A percentile compares a stretch with the other conserved stretches of the same genome.
phyloP scores from a whole-genome alignment of 331 rosid species.

The Spiraea crenata region DNA sequence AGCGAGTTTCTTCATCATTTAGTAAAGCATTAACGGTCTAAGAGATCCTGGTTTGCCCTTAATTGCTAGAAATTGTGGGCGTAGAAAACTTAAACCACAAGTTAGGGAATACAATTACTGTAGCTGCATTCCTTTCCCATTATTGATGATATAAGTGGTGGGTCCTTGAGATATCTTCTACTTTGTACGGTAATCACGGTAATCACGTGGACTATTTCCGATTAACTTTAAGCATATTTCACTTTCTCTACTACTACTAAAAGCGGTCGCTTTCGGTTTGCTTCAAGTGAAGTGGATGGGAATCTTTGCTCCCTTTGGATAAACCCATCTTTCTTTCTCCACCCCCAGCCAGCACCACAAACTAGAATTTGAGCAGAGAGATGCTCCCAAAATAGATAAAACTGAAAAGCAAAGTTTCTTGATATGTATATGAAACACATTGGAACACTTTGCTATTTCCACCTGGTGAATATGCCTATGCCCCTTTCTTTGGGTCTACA shows the following conservation, averaged over 20 bases:
- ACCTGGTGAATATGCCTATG: slow-evolving; percentile 2
- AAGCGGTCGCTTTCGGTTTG: background rate
- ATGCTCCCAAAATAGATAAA: background rate
- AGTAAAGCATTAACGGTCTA: background rate
- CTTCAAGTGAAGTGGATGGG: slow-evolving; percentile 2
- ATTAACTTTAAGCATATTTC: background rate
- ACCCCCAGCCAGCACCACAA: background rate
- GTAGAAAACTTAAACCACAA: too few species aligned
- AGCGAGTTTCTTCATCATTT: too few species aligned
- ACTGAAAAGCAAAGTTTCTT: background rate
- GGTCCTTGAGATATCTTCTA: slow-evolving; percentile 9
- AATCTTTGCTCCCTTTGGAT: slow-evolving; percentile 9
- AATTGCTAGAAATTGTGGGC: background rate
- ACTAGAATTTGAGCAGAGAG: background rate
- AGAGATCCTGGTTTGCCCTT: background rate
- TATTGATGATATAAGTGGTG: background rate
- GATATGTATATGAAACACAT: background rate
- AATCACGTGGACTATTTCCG: background rate
- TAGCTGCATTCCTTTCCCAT: background rate
- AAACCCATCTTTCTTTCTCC: slow-evolving; percentile 7
- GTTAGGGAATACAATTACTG: too few species aligned
- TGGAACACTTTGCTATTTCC: background rate
- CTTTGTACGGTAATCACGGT: slow-evolving; percentile 7
- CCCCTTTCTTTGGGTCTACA: background rate
- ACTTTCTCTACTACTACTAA: background rate